Evolutionary conservation across 495 filamentous ascomycete genomes (phyloP).

Genomic region (Achaetomiella virescens): DNA sequence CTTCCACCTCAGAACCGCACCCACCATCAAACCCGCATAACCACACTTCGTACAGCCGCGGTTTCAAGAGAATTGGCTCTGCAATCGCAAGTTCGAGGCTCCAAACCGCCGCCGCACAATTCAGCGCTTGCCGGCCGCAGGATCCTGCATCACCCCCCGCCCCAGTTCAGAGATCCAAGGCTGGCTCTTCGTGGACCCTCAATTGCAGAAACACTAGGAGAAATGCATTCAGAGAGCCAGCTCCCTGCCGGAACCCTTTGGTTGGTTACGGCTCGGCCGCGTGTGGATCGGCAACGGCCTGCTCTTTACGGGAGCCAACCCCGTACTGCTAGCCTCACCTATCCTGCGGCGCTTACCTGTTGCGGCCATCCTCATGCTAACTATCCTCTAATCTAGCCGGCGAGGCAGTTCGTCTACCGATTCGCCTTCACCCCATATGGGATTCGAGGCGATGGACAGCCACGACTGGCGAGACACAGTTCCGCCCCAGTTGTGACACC

Average conservation of each 20-base stretch:
- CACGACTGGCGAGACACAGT: background rate
- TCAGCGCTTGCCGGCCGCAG: background rate
- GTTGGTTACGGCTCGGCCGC: background rate
- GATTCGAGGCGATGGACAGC: background rate
- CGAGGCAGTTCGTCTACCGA: background rate
- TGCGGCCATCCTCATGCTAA: too few relatives aligned
- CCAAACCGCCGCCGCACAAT: slow-evolving; percentile 4
- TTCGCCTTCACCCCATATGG: background rate
- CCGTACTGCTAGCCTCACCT: too few relatives aligned
- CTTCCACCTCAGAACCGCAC: background rate
- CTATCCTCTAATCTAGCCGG: background rate
- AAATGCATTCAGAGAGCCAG: background rate
- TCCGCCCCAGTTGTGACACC: background rate
- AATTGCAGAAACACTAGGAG: background rate
- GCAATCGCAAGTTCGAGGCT: background rate
- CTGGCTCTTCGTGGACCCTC: background rate
- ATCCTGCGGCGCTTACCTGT: too few relatives aligned
- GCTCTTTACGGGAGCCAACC: too few relatives aligned
- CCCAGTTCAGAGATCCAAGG: background rate
- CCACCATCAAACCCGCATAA: background rate
- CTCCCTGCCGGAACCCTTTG: background rate
- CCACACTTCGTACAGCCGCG: slow-evolving; percentile 14
- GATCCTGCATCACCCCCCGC: slow-evolving; percentile 13
- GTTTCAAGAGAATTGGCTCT: slow-evolving; percentile 22
- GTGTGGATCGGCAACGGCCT: background rate